Evolutionary conservation across 2,329 filamentous ascomycete species (phyloP), one percentile per base, ranked within the genome.

Genomic region (Dactylellina drechsleri): DNA sequence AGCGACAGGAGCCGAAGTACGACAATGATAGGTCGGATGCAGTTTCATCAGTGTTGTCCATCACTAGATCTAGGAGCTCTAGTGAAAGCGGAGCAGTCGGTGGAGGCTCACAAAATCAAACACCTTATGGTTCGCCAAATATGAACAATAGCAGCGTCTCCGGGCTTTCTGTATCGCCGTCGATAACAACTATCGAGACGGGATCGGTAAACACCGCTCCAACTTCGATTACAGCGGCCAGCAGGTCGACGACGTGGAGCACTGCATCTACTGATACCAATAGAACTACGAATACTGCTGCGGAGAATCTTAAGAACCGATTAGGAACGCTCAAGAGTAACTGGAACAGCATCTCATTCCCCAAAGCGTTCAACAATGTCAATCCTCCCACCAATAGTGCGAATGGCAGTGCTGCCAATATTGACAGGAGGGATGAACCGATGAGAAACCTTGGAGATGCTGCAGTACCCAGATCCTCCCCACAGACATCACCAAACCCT

Each of bases 401-500:
- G 18, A 70, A 61, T 31, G 36, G 16, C 13, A 57, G 53, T 40
- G 31, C 7, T n/a, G 45, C 28, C 15, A 20, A 28, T 31, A 2
- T 15, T 4, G 41, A 45, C 41, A 45, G 41, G 41, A 28, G 26
- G 26, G 26, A 28, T 28, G 26, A 28, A 28, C 26, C 7, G 26
- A 28, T 7, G 26, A 7, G 26, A 28, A 3, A 28, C 26, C 26
- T 28, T 28, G 47, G n/a, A 12, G 61, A 66, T 16, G 16, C 52
- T 15, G 18, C 16, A 31, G 36, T n/a, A 18, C 18, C 28, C n/a
- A 16, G 28, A 41, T 31, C 41, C 52, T 65, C 62, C 23, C 68
- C 20, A 50, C 70, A 36, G 23, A 58, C 77, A 18, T 74, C 73
- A 1, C 64, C 71, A 43, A 76, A 79, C 78, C 81, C 82, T 36